Evolutionary conservation across 352 stramenopile genomes (phyloP), one percentile per base, ranked within the genome.

Genomic region (Globisporangium lucens): DNA sequence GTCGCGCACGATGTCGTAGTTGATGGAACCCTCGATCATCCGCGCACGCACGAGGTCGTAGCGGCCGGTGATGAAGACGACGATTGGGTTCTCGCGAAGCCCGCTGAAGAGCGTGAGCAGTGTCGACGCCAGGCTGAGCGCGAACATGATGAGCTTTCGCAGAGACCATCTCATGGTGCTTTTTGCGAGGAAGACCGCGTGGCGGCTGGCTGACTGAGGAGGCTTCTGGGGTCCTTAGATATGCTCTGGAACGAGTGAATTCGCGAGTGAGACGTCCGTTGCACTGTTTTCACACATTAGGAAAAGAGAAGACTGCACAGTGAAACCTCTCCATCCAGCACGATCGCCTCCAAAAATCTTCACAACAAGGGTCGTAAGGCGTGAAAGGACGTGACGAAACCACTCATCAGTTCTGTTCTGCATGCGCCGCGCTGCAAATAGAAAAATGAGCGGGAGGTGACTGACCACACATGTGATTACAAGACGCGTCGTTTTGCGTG

Each of bases 1-100:
- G 27, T 63, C 63, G 29, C 63, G 67, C 5, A 74, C 51, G 52
- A 72, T 66, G 56, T 74, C 47, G 51, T 78, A 78, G 56, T 76
- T 80, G 71, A 80, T 75, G 9, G 22, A 17, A 12, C 67, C 67
- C 12, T 73, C 52, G 15, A 46, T 47, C 29, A 80, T 36, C 0
- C 71, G 74, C n/a, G 65, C 33, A 5, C 71, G 71, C 12, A 78
- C 59, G 56, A 62, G 43, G 43, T 76, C 72, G 43, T 80, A 78
- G 6, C 61, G 36, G 0, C 69, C 63, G 0, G 69, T 66, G 33
- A 75, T 5, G 30, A 69, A 61, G 8, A 77, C 69, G 20, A 78
- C 36, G 9, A 78, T 6, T 8, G 72, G 75, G 63, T 80, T 80
- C 59, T 80, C 75, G 3, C 67, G 66, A n/a, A 80, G 58, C 3